A percentile compares a stretch with the other conserved stretches of the same genome.
Conservation (phyloP, 805 yeast genomes). For the Candida insectorum region DNA sequence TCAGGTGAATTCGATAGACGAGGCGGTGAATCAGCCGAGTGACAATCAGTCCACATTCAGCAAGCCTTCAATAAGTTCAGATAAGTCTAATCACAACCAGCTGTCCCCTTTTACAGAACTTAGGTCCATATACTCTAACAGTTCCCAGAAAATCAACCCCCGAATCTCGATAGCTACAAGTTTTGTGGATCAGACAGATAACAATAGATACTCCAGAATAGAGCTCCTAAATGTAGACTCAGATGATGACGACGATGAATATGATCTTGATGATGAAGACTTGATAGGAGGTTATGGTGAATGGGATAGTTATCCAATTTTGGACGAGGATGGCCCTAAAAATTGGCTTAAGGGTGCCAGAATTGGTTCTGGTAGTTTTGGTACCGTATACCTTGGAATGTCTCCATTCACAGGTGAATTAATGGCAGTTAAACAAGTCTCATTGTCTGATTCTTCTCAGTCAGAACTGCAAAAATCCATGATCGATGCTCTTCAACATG, state of each 20-base stretch:
- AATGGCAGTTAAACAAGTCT: conserved; percentile 96
- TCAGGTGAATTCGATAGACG: conserved; percentile 55
- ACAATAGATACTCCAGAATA: conserved; percentile 42
- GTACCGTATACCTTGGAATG: conserved; percentile 89
- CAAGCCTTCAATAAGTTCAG: conserved; percentile 21
- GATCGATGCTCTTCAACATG: conserved; percentile 80
- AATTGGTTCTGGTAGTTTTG: conserved; percentile 94
- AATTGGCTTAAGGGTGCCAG: conserved; percentile 92
- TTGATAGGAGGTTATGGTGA: conserved; percentile 24
- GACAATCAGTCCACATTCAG: conserved; percentile 27
- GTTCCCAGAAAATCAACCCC: conserved; percentile 11
- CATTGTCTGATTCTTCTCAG: conserved; percentile 47
- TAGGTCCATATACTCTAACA: conserved; percentile 3
- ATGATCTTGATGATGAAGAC: conserved; percentile 38
- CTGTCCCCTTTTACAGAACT: background rate
- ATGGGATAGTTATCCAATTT: conserved; percentile 11
- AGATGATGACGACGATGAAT: conserved; percentile 34
- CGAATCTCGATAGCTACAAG: conserved; percentile 27
- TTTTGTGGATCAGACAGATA: conserved; percentile 20
- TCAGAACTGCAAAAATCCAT: conserved; percentile 41
- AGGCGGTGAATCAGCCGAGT: conserved; percentile 24
- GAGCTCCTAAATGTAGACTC: conserved; percentile 44
- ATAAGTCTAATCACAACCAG: no score
- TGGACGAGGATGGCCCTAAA: conserved; percentile 42
- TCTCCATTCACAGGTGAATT: conserved; percentile 89